phyloP scores from a whole-genome alignment of 139 green algal genomes.

The Chlorella sp. region DNA sequence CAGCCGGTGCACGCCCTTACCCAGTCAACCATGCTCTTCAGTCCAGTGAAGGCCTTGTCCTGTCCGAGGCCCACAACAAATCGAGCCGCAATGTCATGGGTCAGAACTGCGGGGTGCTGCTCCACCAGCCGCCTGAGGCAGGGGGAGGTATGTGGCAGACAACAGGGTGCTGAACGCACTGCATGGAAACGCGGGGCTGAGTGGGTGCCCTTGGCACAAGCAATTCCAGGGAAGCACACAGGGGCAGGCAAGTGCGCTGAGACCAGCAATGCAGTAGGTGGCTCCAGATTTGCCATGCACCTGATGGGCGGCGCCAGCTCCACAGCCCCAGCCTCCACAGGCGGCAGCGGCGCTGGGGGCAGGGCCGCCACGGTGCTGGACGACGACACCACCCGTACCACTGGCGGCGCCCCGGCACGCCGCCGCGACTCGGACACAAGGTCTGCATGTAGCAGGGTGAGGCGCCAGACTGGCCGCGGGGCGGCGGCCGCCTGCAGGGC shows the following conservation, averaged over 20 bases:
- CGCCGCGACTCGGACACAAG: conserved; percentile 17
- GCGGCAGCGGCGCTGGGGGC: no score
- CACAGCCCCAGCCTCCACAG: neutral
- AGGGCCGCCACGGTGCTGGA: neutral
- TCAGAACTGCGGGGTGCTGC: neutral
- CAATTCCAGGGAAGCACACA: no score
- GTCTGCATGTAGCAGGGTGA: conserved; percentile 14
- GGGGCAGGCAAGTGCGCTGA: no score
- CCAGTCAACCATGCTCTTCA: conserved; percentile 24
- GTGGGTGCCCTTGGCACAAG: no score
- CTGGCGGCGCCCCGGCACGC: neutral
- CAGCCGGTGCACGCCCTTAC: neutral
- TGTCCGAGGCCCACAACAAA: conserved; percentile 1
- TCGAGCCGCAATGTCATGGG: neutral
- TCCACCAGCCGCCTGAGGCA: conserved; percentile 8
- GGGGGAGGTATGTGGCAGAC: neutral
- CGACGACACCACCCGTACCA: conserved; percentile 6
- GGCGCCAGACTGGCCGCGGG: neutral
- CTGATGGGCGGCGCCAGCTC: conserved; percentile 18
- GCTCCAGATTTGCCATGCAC: neutral
- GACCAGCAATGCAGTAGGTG: no score
- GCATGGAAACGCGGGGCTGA: no score
- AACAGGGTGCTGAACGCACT: no score
- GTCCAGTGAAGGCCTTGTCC: conserved; percentile 7
- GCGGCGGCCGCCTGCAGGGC: no score